Evolutionary conservation across 2,329 filamentous ascomycete species (phyloP), one percentile per base, ranked within the genome.

Genomic region (Aureobasidium lini): DNA sequence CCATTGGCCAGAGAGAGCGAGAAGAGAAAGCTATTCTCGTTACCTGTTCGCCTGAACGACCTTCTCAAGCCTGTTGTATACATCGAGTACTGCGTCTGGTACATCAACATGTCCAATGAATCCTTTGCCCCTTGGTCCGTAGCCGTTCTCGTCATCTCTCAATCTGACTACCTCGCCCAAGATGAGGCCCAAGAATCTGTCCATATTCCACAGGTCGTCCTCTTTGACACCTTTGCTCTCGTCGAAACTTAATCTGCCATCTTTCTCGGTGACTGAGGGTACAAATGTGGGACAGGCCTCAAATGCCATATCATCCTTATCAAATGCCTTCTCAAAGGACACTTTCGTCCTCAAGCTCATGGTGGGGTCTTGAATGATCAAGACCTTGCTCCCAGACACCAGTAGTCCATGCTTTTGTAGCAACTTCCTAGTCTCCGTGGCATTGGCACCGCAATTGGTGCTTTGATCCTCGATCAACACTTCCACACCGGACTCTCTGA

Each of bases 371-470:
- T 79, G 76, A 9, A 76, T 69, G 11, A 79, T 63, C 9, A 77
- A 60, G 32, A 70, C 66, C 0, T 67, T 70, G 3, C 60, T 61
- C 0, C 68, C 66, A 28, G 16, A 16, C 15, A 10, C 31, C 5
- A 40, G 48, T 0, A 75, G 49, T 0, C 66, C 67, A 6, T 65
- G 62, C 3, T 50, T 59, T n/a, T 73, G 70, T 1, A 78, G 68
- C 4, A 76, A 57, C 7, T 67, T 67, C 4, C 67, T 64, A 18
- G 70, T 72, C 43, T 75, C 68, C 1, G 64, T 64, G 5, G 76
- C 76, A 62, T 79, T 79, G 11, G 71, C 70, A 15, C 76, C 76
- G 62, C 76, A 78, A 60, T 78, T 79, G 0, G 75, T 77, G 0
- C 75, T 77, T n/a, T 69, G 60, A 46, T 76, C 72, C 60, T 79